A percentile compares a stretch with the other conserved stretches of the same genome.
Evolutionary conservation across 2,329 filamentous ascomycete genomes (phyloP).

Genomic region (Trichoderma atrobrunneum): DNA sequence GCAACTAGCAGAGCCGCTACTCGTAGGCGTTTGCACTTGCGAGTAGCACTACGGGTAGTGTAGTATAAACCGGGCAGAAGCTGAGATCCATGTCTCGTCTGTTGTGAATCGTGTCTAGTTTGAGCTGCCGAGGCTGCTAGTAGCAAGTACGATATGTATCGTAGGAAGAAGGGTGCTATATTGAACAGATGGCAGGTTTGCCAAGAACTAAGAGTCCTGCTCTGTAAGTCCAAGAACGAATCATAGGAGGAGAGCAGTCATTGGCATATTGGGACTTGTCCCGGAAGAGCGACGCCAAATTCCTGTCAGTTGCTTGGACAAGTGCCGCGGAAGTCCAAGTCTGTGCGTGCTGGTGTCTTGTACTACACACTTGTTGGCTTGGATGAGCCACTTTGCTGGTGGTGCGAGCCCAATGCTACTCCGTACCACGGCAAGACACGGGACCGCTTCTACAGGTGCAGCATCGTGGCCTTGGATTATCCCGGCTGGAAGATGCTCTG

Average conservation of each 20-base stretch:
- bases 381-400: neutral
- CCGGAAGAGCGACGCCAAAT: neutral
- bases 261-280: neutral
- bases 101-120: neutral
- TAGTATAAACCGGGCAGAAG: neutral
- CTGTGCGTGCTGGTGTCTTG: neutral
- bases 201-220: neutral
- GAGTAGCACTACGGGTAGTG: neutral
- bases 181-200: neutral
- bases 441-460: neutral
- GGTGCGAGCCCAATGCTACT: neutral
- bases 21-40: neutral
- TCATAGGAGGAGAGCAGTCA: neutral
- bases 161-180: neutral
- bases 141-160: too few relatives aligned
- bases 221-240: neutral
- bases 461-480: slow-evolving; percentile 6
- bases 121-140: slow-evolving; percentile 2
- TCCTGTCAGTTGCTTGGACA: slow-evolving; percentile 1
- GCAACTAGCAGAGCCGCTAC: neutral
- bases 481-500: neutral
- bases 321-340: neutral
- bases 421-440: slow-evolving; percentile 14
- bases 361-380: neutral
- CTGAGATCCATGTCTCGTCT: neutral